A percentile compares a stretch with the other conserved stretches of the same genome.
phyloP scores from a whole-genome alignment of 352 stramenopile genomes.

The Pythium phragmitis region DNA sequence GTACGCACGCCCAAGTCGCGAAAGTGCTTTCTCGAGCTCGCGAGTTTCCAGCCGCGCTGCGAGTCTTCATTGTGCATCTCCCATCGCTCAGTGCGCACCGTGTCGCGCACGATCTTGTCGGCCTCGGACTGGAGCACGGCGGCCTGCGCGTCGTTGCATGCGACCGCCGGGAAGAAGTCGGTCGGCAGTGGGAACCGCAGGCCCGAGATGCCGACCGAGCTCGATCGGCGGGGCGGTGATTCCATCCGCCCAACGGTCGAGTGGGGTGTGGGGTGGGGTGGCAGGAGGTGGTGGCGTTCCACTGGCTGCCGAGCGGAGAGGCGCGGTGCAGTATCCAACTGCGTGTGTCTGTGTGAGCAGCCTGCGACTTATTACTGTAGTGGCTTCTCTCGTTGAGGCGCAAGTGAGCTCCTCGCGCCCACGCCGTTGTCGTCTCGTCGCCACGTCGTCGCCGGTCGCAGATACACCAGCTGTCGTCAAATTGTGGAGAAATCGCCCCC shows the following conservation, averaged over 20 bases:
- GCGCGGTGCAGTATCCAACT: too few species aligned
- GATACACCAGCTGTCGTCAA: not conserved
- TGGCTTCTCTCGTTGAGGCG: not conserved
- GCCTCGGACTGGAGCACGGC: constrained; percentile 31
- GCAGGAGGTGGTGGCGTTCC: not conserved
- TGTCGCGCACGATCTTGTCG: constrained; percentile 30
- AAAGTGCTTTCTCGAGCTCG: constrained; percentile 66
- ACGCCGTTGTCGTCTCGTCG: constrained; percentile 1
- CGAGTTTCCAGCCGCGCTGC: constrained; percentile 62
- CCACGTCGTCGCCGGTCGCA: not conserved
- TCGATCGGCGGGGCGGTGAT: constrained; percentile 10
- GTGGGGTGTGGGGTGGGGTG: not conserved
- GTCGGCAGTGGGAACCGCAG: constrained; percentile 41
- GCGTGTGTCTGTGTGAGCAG: too few species aligned
- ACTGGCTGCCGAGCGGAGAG: not conserved
- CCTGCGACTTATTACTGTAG: too few species aligned
- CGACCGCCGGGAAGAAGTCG: constrained; percentile 46
- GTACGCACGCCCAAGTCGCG: constrained; percentile 62
- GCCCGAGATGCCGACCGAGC: constrained; percentile 8
- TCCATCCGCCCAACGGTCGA: constrained; percentile 9
- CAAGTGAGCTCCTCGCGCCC: not conserved
- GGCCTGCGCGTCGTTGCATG: constrained; percentile 39
- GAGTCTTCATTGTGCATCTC: constrained; percentile 63
- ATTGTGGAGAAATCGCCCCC: not conserved
- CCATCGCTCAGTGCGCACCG: constrained; percentile 45